These are phyloP conservation scores for Cadophora malorum DNA, from an alignment of 2,329 filamentous ascomycete species.

Conservation along the genomic window DNA sequence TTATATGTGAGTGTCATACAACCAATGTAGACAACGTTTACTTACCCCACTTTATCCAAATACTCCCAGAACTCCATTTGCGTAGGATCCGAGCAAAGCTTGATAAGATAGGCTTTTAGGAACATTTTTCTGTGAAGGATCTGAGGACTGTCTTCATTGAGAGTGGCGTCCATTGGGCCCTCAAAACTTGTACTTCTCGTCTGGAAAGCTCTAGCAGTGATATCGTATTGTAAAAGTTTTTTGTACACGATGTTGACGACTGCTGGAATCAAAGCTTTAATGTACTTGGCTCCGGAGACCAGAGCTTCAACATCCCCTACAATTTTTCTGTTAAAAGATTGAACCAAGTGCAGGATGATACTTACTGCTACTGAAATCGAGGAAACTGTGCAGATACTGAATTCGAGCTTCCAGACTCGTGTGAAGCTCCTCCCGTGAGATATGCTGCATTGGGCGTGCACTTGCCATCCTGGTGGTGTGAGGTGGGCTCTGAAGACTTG, in stretches of 20 bases:
- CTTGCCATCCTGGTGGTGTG: background rate
- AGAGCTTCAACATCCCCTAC: conserved; percentile 37
- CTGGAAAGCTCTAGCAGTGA: conserved; percentile 78
- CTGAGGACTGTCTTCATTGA: conserved; percentile 53
- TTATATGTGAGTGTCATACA: background rate
- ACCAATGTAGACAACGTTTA: background rate
- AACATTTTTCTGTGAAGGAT: conserved; percentile 67
- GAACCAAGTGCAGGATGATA: background rate
- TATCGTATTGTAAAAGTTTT: conserved; percentile 79
- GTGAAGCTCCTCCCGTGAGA: conserved; percentile 36
- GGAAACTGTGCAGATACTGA: conserved; percentile 40
- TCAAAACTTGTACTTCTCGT: conserved; percentile 67
- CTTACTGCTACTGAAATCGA: conserved; percentile 36
- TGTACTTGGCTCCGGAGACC: conserved; percentile 35
- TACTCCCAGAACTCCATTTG: conserved; percentile 40
- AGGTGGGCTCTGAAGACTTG: background rate
- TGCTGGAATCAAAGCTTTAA: conserved; percentile 71
- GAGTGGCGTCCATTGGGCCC: conserved; percentile 56
- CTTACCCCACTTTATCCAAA: conserved; percentile 35
- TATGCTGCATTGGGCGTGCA: conserved; percentile 28
- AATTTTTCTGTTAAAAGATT: too few relatives aligned
- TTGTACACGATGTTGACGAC: conserved; percentile 85
- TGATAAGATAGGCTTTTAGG: conserved; percentile 71
- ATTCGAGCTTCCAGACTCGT: conserved; percentile 38
- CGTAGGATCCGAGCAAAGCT: conserved; percentile 33